These are phyloP conservation scores for Xerocomus brunneocitrinus DNA, from an alignment of 768 basidiomycete genomes.

Conservation along the genomic window DNA sequence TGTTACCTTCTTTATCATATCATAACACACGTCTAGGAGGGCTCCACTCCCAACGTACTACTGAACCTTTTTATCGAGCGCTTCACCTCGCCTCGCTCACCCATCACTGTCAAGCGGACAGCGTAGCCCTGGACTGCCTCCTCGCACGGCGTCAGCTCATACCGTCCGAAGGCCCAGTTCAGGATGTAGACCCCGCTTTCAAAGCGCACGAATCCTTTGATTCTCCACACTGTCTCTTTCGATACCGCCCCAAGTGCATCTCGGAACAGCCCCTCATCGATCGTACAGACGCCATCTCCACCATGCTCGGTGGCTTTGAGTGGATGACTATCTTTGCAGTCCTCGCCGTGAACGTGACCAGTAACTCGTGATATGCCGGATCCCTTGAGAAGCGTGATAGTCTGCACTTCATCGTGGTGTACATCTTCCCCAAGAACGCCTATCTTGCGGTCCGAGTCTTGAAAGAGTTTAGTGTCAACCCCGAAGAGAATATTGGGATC, in stretches of 20 bases:
- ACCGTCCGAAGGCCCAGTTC: conserved; percentile 94
- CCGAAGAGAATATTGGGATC: conserved; percentile 82
- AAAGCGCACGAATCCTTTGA: conserved; percentile 81
- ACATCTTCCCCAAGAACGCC: conserved; percentile 17
- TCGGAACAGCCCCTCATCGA: conserved; percentile 39
- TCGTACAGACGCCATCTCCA: conserved; percentile 17
- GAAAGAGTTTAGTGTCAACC: conserved; percentile 79
- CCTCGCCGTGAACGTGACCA: conserved; percentile 18
- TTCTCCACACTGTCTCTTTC: conserved; percentile 71
- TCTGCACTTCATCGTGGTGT: conserved; percentile 87
- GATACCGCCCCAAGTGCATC: conserved; percentile 49
- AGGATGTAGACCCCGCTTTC: conserved; percentile 47
- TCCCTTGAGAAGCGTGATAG: conserved; percentile 57
- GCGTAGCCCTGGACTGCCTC: conserved; percentile 27
- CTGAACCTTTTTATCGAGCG: conserved; percentile 54
- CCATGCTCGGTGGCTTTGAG: neutral
- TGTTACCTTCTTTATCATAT: neutral
- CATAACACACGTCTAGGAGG: conserved; percentile 20
- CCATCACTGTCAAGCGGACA: conserved; percentile 84
- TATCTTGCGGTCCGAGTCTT: conserved; percentile 13
- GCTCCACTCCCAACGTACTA: conserved; percentile 35
- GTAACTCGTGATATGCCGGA: conserved; percentile 13
- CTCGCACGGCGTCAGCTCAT: conserved; percentile 51
- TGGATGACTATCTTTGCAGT: conserved; percentile 2
- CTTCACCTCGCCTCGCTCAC: conserved; percentile 76